Conservation (phyloP, 1,284 basidiomycete genomes). For the Leccinum idahoense region DNA sequence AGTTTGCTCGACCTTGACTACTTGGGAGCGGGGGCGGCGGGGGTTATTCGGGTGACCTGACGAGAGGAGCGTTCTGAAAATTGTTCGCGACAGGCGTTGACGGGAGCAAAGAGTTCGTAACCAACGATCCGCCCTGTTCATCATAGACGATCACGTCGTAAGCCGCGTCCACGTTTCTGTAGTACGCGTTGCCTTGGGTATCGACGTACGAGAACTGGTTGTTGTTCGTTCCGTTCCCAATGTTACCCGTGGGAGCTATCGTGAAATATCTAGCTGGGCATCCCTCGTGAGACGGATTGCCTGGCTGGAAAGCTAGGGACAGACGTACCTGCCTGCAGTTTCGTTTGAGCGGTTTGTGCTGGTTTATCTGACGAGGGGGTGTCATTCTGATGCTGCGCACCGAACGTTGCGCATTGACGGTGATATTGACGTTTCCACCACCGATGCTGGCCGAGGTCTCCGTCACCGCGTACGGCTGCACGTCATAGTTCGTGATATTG, state of each 20-base stretch:
- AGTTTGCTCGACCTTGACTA: no score
- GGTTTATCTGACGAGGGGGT: no score
- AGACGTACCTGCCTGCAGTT: conserved; percentile 40
- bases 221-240: conserved; percentile 59
- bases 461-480: conserved; percentile 50
- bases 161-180: conserved; percentile 54
- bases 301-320: not conserved
- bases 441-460: conserved; percentile 41
- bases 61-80: conserved; percentile 17
- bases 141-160: conserved; percentile 60
- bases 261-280: conserved; percentile 51
- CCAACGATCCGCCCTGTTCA: conserved; percentile 51
- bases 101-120: conserved; percentile 17
- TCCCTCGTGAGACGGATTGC: not conserved
- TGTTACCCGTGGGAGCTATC: conserved; percentile 34
- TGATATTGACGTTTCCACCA: conserved; percentile 42
- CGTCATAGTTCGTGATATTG: conserved; percentile 55
- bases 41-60: conserved; percentile 21
- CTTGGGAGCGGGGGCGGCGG: no score
- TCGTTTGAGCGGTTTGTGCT: no score
- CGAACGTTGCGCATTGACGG: conserved; percentile 39
- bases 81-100: not conserved
- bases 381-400: conserved; percentile 16
- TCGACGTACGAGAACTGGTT: conserved; percentile 65
- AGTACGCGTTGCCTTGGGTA: conserved; percentile 55